These are phyloP conservation scores for Xylaria castorea DNA, from an alignment of 495 filamentous ascomycete species.

Conservation along the genomic window DNA sequence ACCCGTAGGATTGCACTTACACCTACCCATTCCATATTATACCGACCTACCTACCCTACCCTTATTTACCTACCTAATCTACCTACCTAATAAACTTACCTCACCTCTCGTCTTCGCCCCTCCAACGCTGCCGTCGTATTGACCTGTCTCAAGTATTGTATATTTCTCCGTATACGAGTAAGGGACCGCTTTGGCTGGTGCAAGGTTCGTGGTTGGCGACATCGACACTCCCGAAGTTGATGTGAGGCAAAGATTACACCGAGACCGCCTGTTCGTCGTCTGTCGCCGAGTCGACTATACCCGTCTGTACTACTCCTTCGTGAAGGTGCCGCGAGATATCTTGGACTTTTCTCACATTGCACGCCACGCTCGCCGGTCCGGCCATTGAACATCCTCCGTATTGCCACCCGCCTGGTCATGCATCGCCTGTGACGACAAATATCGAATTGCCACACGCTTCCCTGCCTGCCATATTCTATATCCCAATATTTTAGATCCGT, in stretches of 20 bases:
- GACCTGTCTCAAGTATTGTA: not conserved
- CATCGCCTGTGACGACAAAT: not conserved
- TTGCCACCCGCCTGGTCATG: not conserved
- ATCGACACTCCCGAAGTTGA: not conserved
- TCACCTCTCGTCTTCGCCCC: conserved; percentile 17
- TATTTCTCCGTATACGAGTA: no score
- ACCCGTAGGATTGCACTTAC: conserved; percentile 6
- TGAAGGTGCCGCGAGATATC: conserved; percentile 1
- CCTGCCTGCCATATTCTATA: not conserved
- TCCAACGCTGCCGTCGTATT: conserved; percentile 16
- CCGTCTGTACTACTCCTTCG: not conserved
- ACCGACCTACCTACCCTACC: conserved; percentile 20
- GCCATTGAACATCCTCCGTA: conserved; percentile 12
- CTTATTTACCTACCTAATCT: conserved; percentile 19
- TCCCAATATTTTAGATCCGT: not conserved
- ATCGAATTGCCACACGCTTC: conserved; percentile 5
- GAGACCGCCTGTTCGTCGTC: conserved; percentile 19
- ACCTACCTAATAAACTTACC: conserved; percentile 13
- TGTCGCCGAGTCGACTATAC: conserved; percentile 10
- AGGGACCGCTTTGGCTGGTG: not conserved
- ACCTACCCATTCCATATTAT: conserved; percentile 17
- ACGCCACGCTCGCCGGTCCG: conserved; percentile 7
- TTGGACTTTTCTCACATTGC: not conserved
- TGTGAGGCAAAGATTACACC: conserved; percentile 3
- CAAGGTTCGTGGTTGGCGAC: not conserved